These are phyloP conservation scores for Cephalotrichum gorgonifer DNA, from an alignment of 2,329 filamentous ascomycete species.

Conservation along the genomic window DNA sequence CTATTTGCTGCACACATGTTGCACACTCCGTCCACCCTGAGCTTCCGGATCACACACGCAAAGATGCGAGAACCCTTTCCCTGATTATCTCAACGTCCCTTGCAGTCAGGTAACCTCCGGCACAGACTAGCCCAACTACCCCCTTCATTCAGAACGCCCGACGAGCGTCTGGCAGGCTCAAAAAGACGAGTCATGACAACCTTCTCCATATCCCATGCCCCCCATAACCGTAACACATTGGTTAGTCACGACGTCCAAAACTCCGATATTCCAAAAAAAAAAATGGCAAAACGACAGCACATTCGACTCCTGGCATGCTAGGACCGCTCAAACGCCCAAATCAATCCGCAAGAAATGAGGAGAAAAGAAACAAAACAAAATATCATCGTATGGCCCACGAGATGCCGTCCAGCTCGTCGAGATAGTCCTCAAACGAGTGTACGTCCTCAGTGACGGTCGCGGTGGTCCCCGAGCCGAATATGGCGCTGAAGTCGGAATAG, in stretches of 20 bases:
- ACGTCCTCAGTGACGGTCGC: constrained; percentile 20
- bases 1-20: no score
- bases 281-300: no score
- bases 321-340: neutral
- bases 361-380: neutral
- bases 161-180: neutral
- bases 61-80: neutral
- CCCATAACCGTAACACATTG: no score
- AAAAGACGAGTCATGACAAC: neutral
- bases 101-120: neutral
- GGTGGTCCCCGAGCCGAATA: constrained; percentile 29
- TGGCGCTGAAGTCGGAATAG: constrained; percentile 43
- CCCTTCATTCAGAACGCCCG: neutral
- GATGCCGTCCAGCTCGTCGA: constrained; percentile 46
- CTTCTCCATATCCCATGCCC: neutral
- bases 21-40: no score
- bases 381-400: constrained; percentile 25
- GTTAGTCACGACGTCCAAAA: neutral
- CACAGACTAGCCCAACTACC: neutral
- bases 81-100: no score
- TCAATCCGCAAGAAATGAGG: neutral
- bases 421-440: constrained; percentile 38
- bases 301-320: neutral
- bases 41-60: neutral
- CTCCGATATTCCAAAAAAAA: neutral